These are phyloP conservation scores for Hypoxylon sp. DNA, from an alignment of 2,329 filamentous ascomycete genomes.

Conservation along the genomic window DNA sequence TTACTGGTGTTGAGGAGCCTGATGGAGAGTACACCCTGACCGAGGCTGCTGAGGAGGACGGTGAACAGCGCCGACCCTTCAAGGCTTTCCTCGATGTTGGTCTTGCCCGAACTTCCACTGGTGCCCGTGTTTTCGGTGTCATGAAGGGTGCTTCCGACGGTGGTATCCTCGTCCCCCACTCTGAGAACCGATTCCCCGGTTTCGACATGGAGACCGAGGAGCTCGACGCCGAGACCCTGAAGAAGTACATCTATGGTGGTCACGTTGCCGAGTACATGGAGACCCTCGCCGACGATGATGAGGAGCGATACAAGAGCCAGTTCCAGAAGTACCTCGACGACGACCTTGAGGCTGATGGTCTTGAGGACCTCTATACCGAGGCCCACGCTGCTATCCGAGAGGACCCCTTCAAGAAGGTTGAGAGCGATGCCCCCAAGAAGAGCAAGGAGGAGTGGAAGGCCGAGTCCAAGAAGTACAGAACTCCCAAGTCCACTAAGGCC, in stretches of 20 bases:
- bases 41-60: slow-evolving; percentile 91
- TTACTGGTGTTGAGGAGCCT: slow-evolving; percentile 95
- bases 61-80: slow-evolving; percentile 97
- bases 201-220: slow-evolving; percentile 98
- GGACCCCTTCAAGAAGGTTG: slow-evolving; percentile 96
- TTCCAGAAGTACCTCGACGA: slow-evolving; percentile 99
- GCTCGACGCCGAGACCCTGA: slow-evolving; percentile 95
- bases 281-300: slow-evolving; percentile 98
- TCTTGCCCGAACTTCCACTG: slow-evolving; percentile 96
- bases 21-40: slow-evolving; percentile 97
- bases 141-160: slow-evolving; percentile 99
- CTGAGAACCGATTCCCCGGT: slow-evolving; percentile 99
- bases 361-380: slow-evolving; percentile 96
- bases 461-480: slow-evolving; percentile 91
- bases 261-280: slow-evolving; percentile 99
- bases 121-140: slow-evolving; percentile 98
- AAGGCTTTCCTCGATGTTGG: slow-evolving; percentile 99
- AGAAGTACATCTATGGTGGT: slow-evolving; percentile 99
- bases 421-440: slow-evolving; percentile 85
- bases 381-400: slow-evolving; percentile 97
- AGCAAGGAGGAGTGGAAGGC: slow-evolving; percentile 96
- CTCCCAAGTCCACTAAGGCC: slow-evolving; percentile 82
- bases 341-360: slow-evolving; percentile 93
- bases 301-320: slow-evolving; percentile 99
- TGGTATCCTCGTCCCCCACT: slow-evolving; percentile 97